Evolutionary conservation across 1,284 basidiomycete genomes (phyloP), one percentile per base, ranked within the genome.

Genomic region (Mycena sp.): DNA sequence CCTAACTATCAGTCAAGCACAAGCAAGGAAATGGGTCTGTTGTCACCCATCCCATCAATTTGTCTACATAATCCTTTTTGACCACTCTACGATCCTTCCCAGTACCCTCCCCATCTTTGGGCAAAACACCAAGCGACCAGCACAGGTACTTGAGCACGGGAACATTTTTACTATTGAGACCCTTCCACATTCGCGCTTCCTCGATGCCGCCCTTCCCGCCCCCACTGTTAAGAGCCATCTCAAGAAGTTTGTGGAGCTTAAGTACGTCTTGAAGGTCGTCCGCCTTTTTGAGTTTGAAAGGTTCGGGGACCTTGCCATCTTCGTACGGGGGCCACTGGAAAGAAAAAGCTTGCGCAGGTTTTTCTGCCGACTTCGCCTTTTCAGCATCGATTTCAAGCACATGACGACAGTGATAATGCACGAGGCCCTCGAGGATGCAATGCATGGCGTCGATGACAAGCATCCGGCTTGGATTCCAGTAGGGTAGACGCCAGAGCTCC

Each of bases 391-490:
- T 72, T 10, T 72, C 64, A 65, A 75, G 77, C 2, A 76, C 49
- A 1, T 61, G 41, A 1, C 54, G 9, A 71, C 44, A 19, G 72
- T n/a, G n/a, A n/a, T n/a, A n/a, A n/a, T n/a, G n/a, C n/a, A n/a
- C n/a, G n/a, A n/a, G n/a, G n/a, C n/a, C 72, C 0, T 79, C 71
- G 48, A 72, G 74, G 4, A 73, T 65, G 9, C 69, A 69, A 57
- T 81, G 79, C 78, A 81, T 78, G 3, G 74, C 60, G 53, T 81
- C 78, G 19, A 79, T 58, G 2, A 76, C 70, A 0, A 70, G 67
- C 43, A 68, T 77, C 3, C 45, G 32, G 25, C 72, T 58, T 1
- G 78, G 74, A 57, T 79, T 63, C 78, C 78, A 81, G 50, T 80
- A 80, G 0, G 72, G 71, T 1, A 82, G 71, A 11, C 63, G 43